Percentiles rank a stretch among this genome's conserved stretches.
Evolutionary conservation across 2,329 filamentous ascomycete species (phyloP).

Genomic region (Penicillium oxalicum): DNA sequence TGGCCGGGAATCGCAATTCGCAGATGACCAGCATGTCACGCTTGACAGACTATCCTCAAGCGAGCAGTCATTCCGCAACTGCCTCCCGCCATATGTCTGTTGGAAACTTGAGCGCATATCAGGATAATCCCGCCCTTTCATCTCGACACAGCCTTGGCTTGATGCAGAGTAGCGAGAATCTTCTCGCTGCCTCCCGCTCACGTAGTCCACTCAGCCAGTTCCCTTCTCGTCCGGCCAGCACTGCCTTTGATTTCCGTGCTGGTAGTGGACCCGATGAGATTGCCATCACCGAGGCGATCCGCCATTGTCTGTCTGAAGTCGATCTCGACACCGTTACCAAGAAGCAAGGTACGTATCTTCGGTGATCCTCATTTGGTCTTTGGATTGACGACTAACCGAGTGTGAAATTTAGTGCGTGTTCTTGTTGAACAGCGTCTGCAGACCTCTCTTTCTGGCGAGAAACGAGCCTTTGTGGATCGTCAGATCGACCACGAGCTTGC

Average conservation of each 20-base stretch:
- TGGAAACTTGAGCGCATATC: conserved; percentile 48
- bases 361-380: not conserved
- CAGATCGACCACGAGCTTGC: conserved; percentile 92
- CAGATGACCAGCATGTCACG: conserved; percentile 63
- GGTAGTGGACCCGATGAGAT: conserved; percentile 65
- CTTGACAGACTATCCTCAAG: conserved; percentile 57
- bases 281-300: conserved; percentile 77
- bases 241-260: conserved; percentile 53
- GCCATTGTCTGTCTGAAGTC: conserved; percentile 74
- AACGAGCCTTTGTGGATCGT: conserved; percentile 80
- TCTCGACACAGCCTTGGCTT: conserved; percentile 42
- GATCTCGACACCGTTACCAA: conserved; percentile 97
- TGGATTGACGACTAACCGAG: conserved; percentile 4
- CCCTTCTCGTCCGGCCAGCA: conserved; percentile 48
- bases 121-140: conserved; percentile 28
- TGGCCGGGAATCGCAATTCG: conserved; percentile 53
- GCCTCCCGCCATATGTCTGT: conserved; percentile 54
- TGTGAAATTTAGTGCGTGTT: conserved; percentile 54
- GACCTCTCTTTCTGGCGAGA: conserved; percentile 79
- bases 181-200: conserved; percentile 32
- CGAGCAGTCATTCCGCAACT: conserved; percentile 26
- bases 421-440: conserved; percentile 90
- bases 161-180: conserved; percentile 43
- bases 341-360: conserved; percentile 63
- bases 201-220: conserved; percentile 48